Evolutionary conservation across 768 basidiomycete species (phyloP).

Genomic region (Trametes sanguinea): DNA sequence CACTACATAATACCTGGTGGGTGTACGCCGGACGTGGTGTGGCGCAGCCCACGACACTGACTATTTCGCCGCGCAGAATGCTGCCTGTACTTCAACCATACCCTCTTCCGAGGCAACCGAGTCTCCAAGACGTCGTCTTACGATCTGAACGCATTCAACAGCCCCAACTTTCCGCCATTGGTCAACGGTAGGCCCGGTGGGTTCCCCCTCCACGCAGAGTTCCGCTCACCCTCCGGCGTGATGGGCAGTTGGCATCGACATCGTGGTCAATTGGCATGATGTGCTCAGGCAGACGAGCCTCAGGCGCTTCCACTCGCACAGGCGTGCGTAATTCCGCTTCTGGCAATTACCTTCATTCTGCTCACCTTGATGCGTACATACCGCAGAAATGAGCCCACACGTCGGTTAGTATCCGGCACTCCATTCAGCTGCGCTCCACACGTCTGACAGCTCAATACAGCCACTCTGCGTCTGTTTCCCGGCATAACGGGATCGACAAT

Average conservation of each 20-base stretch:
- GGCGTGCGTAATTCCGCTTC: conserved; percentile 44
- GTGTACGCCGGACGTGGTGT: background rate
- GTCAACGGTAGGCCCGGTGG: conserved; percentile 61
- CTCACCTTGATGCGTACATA: background rate
- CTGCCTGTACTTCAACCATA: conserved; percentile 88
- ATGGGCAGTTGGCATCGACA: conserved; percentile 82
- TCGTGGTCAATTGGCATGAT: conserved; percentile 85
- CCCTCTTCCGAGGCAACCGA: conserved; percentile 82
- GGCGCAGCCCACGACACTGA: background rate
- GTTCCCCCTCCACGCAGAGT: background rate
- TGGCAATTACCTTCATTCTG: background rate
- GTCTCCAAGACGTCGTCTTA: conserved; percentile 82
- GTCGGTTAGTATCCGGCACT: conserved; percentile 56
- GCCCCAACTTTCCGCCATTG: conserved; percentile 81
- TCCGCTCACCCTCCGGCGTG: background rate
- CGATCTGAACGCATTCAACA: conserved; percentile 81
- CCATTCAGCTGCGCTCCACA: background rate
- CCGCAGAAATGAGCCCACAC: conserved; percentile 72
- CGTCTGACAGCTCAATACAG: conserved; percentile 38
- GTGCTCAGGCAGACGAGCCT: conserved; percentile 82
- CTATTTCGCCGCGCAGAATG: conserved; percentile 55
- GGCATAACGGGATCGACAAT: conserved; percentile 79
- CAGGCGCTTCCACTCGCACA: conserved; percentile 79
- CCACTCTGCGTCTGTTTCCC: conserved; percentile 82
- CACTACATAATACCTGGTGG: conserved; percentile 89